These are phyloP conservation scores for Scutellaria barbata DNA, from an alignment of 257 asterid species.

Conservation along the genomic window DNA sequence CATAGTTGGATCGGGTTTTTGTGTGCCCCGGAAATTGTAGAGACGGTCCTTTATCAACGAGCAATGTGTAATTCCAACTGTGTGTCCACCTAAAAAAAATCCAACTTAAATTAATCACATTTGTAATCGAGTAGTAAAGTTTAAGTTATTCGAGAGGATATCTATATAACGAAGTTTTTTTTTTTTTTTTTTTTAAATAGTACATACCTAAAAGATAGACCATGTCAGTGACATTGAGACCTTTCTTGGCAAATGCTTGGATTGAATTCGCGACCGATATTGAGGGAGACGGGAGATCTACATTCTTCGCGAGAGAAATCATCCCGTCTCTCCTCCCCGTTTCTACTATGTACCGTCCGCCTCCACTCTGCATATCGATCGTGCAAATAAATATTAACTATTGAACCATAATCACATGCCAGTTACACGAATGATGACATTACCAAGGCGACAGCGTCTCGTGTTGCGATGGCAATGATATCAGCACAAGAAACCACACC, in stretches of 20 bases:
- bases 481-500: slow-evolving; percentile 70
- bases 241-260: slow-evolving; percentile 47
- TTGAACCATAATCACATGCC: no score
- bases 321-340: slow-evolving; percentile 63
- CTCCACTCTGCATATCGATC: slow-evolving; percentile 48
- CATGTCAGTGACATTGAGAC: slow-evolving; percentile 55
- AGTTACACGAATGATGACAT: not conserved
- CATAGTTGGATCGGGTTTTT: slow-evolving; percentile 61
- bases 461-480: slow-evolving; percentile 61
- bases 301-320: slow-evolving; percentile 48
- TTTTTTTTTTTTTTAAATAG: no score
- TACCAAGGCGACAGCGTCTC: slow-evolving; percentile 62
- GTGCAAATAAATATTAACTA: not conserved
- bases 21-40: slow-evolving; percentile 53
- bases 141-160: no score
- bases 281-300: slow-evolving; percentile 57
- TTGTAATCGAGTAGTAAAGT: no score
- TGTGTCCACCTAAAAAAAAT: slow-evolving; percentile 59
- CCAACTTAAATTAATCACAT: no score
- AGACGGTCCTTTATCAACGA: slow-evolving; percentile 54
- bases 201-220: slow-evolving; percentile 68
- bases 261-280: slow-evolving; percentile 46
- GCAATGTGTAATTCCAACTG: slow-evolving; percentile 65
- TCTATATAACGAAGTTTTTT: no score
- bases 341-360: slow-evolving; percentile 49